Base-by-base conservation (phyloP, 768 basidiomycete species). In the Phylloporus rhodoxanthus region DNA sequence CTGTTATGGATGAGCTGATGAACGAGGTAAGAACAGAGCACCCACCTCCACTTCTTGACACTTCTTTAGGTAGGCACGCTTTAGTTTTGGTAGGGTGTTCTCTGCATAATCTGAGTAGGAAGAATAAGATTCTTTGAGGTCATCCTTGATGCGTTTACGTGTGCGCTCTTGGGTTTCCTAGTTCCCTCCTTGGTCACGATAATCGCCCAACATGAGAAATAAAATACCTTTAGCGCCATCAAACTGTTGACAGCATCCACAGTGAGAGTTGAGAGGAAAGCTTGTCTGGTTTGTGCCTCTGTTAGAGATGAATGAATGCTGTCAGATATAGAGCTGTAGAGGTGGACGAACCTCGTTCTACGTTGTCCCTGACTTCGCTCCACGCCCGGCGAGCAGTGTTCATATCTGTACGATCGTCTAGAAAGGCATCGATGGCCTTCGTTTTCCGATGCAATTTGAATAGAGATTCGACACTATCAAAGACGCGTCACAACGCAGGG, bases 111-210 rank as follows among this genome's bases (percentile, higher is more conserved):
- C 92, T 28, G 78, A 78, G 66, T 95, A 92, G 29, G 85, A 80
- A 47, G 68, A 57, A n/a, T 73, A 72, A 0, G 91, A 89, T 8
- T 82, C 81, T 66, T 91, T 92, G 48, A 94, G 68, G 63, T 94
- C 92, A 61, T 95, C 92, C 64, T 87, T 91, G 65, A 96, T 86
- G 23, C 90, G 82, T 63, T 90, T 89, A 41, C 89, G 78, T n/a
- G 91, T 94, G 32, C 93, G 80, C 47, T 91, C 89, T 71, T 95
- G 92, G 10, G 85, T 86, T 57, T 94, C 91, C 90, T 92, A 52
- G 14, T 20, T 5, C 11, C 14, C 8, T 15, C 50, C 33, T 51
- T 48, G 51, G 47, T 46, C 10, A 26, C 10, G 28, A 32, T 33
- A 7, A 48, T 28, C 17, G 5, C 29, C 19, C 40, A 20, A 28